Conservation (phyloP, 805 yeast species). For the Maudiozyma barnettii region DNA sequence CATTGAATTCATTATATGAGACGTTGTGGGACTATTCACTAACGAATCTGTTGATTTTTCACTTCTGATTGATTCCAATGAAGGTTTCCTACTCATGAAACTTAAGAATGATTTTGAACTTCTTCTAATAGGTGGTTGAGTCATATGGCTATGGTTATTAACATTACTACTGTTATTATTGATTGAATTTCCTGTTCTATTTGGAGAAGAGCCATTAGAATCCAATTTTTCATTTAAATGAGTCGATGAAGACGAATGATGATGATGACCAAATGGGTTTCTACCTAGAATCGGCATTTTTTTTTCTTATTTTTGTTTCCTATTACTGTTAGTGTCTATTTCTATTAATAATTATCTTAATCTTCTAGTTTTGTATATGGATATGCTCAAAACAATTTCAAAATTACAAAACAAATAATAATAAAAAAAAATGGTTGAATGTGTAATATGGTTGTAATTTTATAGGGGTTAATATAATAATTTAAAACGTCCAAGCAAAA, state of each 20-base stretch:
- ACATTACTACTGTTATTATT: neutral
- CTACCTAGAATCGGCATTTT: conserved; percentile 24
- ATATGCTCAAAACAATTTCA: too few relatives aligned
- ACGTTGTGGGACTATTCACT: conserved; percentile 7
- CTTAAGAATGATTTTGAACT: conserved; percentile 24
- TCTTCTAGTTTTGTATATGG: too few relatives aligned
- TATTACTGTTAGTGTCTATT: neutral
- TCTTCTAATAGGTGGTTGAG: conserved; percentile 10
- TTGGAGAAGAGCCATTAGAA: neutral
- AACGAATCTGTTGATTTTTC: conserved; percentile 21
- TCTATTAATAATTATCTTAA: too few relatives aligned
- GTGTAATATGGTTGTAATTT: too few relatives aligned
- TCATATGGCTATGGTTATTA: neutral
- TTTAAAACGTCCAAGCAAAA: too few relatives aligned
- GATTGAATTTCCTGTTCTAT: neutral
- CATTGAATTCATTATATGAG: neutral
- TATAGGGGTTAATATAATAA: too few relatives aligned
- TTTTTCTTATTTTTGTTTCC: neutral
- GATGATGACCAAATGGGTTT: conserved; percentile 18
- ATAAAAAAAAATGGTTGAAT: too few relatives aligned
- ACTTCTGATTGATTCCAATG: conserved; percentile 25
- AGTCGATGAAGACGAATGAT: conserved; percentile 2
- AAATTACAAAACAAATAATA: too few relatives aligned
- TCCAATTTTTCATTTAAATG: conserved; percentile 3
- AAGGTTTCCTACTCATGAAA: conserved; percentile 25